Evolutionary conservation across 116 monocot genomes (phyloP), one percentile per base, ranked within the genome.

Genomic region (Thalassia testudinum): DNA sequence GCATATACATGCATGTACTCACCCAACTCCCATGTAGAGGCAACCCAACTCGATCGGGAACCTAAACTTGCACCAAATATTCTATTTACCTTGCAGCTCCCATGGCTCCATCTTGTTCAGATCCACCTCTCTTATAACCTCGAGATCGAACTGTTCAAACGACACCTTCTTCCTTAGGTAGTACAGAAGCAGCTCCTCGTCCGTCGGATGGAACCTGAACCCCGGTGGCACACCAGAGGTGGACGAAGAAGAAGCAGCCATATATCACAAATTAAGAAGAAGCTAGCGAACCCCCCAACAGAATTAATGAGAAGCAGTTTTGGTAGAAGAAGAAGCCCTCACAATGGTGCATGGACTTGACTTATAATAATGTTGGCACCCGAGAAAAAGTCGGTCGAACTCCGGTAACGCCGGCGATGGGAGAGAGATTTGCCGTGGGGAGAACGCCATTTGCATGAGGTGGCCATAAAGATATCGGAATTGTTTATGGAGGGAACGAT

Each of bases 31-130:
- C n/a, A n/a, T n/a, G n/a, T n/a, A n/a, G n/a, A n/a, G n/a, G n/a
- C n/a, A n/a, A n/a, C n/a, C n/a, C n/a, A n/a, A n/a, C n/a, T n/a
- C n/a, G n/a, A n/a, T n/a, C n/a, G n/a, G n/a, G n/a, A n/a, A n/a
- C n/a, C n/a, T n/a, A n/a, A n/a, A n/a, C n/a, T n/a, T n/a, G n/a
- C n/a, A n/a, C n/a, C n/a, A n/a, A n/a, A n/a, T n/a, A n/a, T n/a
- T n/a, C n/a, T 29, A 54, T 17, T 53, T 49, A 68, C 68, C 68
- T 68, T 68, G 68, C 60, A 68, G 20, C 18, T 68, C 68, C 68
- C 68, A 68, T 1, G 68, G 68, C 54, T 68, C 68, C 21, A 68
- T 47, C 53, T 60, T 68, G 61, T 68, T 68, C 61, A 68, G 45
- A 26, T 68, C 68, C 24, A 68, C 68, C 61, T 68, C 68, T 19